phyloP scores from a whole-genome alignment of 1,284 basidiomycete genomes.

The Irpex sp. region DNA sequence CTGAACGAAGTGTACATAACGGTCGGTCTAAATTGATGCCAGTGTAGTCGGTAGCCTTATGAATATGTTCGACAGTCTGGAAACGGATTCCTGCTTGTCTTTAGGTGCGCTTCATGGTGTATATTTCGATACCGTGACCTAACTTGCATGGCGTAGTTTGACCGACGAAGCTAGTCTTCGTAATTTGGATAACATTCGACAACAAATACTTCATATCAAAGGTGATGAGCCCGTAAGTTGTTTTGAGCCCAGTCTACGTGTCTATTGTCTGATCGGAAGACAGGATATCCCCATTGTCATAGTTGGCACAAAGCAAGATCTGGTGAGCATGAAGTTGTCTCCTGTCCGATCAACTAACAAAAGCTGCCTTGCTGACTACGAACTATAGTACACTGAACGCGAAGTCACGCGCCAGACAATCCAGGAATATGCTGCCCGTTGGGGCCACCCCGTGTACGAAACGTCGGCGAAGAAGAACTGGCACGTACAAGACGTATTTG shows the following conservation, averaged over 20 bases:
- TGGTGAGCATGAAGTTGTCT: conserved; percentile 29
- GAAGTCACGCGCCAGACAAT: conserved; percentile 72
- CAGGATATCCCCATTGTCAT: conserved; percentile 78
- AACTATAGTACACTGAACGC: conserved; percentile 56
- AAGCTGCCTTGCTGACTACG: not conserved
- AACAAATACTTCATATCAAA: conserved; percentile 80
- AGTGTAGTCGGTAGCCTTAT: not conserved
- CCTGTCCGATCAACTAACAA: not conserved
- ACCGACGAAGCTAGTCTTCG: conserved; percentile 75
- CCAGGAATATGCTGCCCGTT: conserved; percentile 58
- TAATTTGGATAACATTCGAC: conserved; percentile 75
- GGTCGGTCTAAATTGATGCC: conserved; percentile 32
- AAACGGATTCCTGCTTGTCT: conserved; percentile 79
- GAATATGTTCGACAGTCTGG: conserved; percentile 45
- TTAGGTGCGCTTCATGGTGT: conserved; percentile 47
- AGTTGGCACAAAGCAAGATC: conserved; percentile 87
- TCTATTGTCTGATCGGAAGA: conserved; percentile 2
- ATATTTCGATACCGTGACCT: not conserved
- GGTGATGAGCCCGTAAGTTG: conserved; percentile 56
- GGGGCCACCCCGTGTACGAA: conserved; percentile 81
- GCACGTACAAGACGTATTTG: conserved; percentile 77
- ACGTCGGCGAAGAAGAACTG: conserved; percentile 81
- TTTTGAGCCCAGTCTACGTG: not conserved
- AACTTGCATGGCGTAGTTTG: conserved; percentile 41
- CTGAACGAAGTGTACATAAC: conserved; percentile 79